These are phyloP conservation scores for Schizosaccharomyces cryophilus DNA, from an alignment of 805 yeast species.

Conservation along the genomic window DNA sequence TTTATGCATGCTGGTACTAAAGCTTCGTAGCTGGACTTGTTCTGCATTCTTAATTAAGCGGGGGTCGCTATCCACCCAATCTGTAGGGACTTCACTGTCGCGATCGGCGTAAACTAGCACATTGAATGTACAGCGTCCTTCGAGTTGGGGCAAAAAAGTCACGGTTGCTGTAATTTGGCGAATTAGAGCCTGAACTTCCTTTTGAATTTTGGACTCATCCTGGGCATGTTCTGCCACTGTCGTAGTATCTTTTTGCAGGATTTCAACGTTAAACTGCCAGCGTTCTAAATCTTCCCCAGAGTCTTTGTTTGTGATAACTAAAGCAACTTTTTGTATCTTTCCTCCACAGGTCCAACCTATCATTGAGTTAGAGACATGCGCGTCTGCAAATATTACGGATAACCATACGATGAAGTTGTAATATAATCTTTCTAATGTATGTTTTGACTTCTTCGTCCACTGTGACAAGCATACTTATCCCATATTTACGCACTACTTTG, in stretches of 20 bases:
- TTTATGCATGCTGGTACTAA: slow-evolving; percentile 41
- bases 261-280: slow-evolving; percentile 60
- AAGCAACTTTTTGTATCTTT: slow-evolving; percentile 38
- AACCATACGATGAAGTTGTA: slow-evolving; percentile 29
- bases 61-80: slow-evolving; percentile 64
- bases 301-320: slow-evolving; percentile 48
- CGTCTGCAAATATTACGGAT: neutral
- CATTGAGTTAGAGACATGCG: neutral
- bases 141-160: slow-evolving; percentile 57
- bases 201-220: slow-evolving; percentile 28
- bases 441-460: slow-evolving; percentile 50
- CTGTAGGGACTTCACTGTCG: slow-evolving; percentile 39
- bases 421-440: slow-evolving; percentile 42
- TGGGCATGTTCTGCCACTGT: neutral
- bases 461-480: slow-evolving; percentile 44
- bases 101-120: slow-evolving; percentile 57
- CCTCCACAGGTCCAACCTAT: slow-evolving; percentile 47
- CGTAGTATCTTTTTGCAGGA: slow-evolving; percentile 7
- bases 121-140: slow-evolving; percentile 48
- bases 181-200: slow-evolving; percentile 61
- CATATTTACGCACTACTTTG: slow-evolving; percentile 52
- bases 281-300: slow-evolving; percentile 48
- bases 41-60: slow-evolving; percentile 36
- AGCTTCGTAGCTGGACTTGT: slow-evolving; percentile 40
- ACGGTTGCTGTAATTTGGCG: slow-evolving; percentile 77